Conservation (phyloP, 805 yeast genomes). For the Cyberlindnera amylophila region DNA sequence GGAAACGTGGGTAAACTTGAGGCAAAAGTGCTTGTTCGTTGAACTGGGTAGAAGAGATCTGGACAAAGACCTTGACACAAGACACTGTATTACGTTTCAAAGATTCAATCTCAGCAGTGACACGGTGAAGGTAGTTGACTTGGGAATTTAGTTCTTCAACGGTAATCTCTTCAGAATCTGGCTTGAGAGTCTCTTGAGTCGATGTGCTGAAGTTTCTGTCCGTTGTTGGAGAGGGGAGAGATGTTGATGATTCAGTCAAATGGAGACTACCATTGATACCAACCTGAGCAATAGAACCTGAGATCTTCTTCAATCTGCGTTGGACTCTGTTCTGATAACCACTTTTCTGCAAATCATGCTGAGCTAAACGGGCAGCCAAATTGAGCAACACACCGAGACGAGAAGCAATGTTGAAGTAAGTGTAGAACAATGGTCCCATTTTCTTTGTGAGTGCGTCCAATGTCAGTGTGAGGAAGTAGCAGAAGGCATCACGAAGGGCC, state of each 20-base stretch:
- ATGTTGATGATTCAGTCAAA: slow-evolving; percentile 30
- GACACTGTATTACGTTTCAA: slow-evolving; percentile 31
- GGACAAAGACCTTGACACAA: slow-evolving; percentile 29
- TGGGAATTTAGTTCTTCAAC: slow-evolving; percentile 10
- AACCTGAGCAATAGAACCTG: slow-evolving; percentile 55
- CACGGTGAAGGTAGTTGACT: slow-evolving; percentile 33
- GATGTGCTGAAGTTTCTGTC: slow-evolving; percentile 16
- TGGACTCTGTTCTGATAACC: slow-evolving; percentile 45
- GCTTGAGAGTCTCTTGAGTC: slow-evolving; percentile 24
- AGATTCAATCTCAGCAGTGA: slow-evolving; percentile 36
- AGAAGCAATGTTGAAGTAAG: slow-evolving; percentile 51
- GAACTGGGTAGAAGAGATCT: slow-evolving; percentile 28
- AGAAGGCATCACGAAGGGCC: slow-evolving; percentile 44
- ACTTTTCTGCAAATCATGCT: slow-evolving; percentile 45
- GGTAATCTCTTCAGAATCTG: slow-evolving; percentile 10
- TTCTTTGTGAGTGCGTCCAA: slow-evolving; percentile 48
- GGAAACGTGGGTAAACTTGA: slow-evolving; percentile 65
- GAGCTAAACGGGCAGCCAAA: slow-evolving; percentile 50
- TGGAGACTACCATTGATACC: slow-evolving; percentile 64
- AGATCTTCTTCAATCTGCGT: slow-evolving; percentile 47
- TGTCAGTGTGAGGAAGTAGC: slow-evolving; percentile 44
- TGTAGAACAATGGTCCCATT: slow-evolving; percentile 48
- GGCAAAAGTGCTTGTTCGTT: slow-evolving; percentile 39
- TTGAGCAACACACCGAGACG: slow-evolving; percentile 51
- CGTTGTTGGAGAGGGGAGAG: background rate